Evolutionary conservation across 495 filamentous ascomycete species (phyloP), one percentile per base, ranked within the genome.

Genomic region (Trichoderma virens): DNA sequence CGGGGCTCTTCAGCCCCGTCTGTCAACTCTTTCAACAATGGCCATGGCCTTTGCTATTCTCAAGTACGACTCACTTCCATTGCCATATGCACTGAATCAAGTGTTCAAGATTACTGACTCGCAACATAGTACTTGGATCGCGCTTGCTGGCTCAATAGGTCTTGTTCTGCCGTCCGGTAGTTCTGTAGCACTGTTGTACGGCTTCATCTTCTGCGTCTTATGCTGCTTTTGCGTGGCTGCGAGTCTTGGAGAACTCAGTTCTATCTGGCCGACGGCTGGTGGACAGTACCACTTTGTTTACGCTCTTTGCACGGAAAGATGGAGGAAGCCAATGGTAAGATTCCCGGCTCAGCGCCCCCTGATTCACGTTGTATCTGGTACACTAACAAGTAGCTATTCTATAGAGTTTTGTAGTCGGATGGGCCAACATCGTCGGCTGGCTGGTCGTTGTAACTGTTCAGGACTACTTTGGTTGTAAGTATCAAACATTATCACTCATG

Each of bases 281-380:
- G 81, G 81, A 6, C 81, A 83, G 66, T 83, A 81, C 69, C 77
- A 81, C 64, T 80, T 78, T 60, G 77, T 76, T 2, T 80, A 77
- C 35, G 73, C 73, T 4, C 68, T 78, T 13, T 73, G 69, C 54
- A 68, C 69, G 8, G 72, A 73, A 1, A 54, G 43, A 11, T 75
- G 71, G 73, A 75, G 70, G 66, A 70, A 61, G 64, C 66, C 66
- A 31, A 70, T 73, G 65, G 68, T 74, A 27, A 45, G 67, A 65
- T 60, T 31, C 62, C 4, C 61, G 11, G 47, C 27, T 23, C 47
- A 31, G 25, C 32, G 34, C 14, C 31, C 59, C 13, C 2, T n/a
- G 2, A 20, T 38, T 11, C 11, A 27, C 9, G 3, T 20, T 25
- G 43, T 8, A 47, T 13, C 60, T 35, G 27, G 38, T 4, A 35